Evolutionary conservation across 805 yeast genomes (phyloP), one percentile per base, ranked within the genome.

Genomic region (Yarrowia sp.): DNA sequence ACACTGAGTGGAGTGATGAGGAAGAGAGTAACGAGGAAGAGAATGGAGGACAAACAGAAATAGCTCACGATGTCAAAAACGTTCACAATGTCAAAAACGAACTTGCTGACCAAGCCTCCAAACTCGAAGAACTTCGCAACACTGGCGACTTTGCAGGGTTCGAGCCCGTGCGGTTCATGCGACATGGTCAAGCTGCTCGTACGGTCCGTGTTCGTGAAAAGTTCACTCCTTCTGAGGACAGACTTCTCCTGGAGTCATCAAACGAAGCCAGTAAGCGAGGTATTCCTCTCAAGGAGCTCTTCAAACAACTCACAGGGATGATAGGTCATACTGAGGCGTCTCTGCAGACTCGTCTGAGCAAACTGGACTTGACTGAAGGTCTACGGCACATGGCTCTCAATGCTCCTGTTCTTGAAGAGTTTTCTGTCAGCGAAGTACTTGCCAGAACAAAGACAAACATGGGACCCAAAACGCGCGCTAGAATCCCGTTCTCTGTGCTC

Each of bases 261-360:
- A 42, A 17, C 3, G 19, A 30, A 3, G 49, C 50, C 13, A 58
- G 19, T 34, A 42, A 9, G 5, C 64, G 43, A 17, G 9, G 33
- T 24, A 33, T 58, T 9, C 50, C 64, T 10, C 14, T 17, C 14
- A 43, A 42, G 50, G 9, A 15, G 13, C 17, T 58, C 2, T 58
- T 30, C 10, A 19, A 43, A 12, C 14, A 12, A 12, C 64, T 58
- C n/a, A 14, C 17, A 10, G 9, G 2, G 0, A 58, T 33, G 40
- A 58, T 58, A 17, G 64, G 50, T 12, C 64, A 58, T 42, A 42
- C 64, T 1, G 39, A 30, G 40, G 17, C 13, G 15, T 58, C 64
- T 1, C 64, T 42, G 2, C 64, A 58, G 33, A 58, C 50, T 2
- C 64, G 64, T 17, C 64, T 30, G 7, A 10, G 24, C 14, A 15